Conservation (phyloP, 2,329 filamentous ascomycete species). For the Pyrenochaeta sp. region DNA sequence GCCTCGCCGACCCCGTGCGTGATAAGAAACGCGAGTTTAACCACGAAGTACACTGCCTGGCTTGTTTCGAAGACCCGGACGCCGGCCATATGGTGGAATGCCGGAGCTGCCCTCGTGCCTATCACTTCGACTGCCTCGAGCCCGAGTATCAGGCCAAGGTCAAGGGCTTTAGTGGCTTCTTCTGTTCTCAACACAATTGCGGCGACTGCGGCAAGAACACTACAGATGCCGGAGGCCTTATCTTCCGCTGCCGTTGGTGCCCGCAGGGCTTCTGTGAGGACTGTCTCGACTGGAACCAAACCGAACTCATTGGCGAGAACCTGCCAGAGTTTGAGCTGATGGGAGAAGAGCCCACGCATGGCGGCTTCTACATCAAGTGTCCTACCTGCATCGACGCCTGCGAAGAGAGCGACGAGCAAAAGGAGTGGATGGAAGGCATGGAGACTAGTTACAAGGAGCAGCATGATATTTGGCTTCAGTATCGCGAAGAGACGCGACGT, state of each 20-base stretch:
- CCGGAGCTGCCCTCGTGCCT: slow-evolving; percentile 63
- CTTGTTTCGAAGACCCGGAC: slow-evolving; percentile 55
- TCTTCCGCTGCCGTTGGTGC: slow-evolving; percentile 65
- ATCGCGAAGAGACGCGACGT: slow-evolving; percentile 24
- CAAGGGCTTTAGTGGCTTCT: slow-evolving; percentile 56
- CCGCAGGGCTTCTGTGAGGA: slow-evolving; percentile 66
- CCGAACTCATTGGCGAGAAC: slow-evolving; percentile 60
- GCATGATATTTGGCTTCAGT: slow-evolving; percentile 29
- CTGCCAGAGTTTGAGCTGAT: slow-evolving; percentile 63
- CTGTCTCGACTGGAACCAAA: slow-evolving; percentile 63
- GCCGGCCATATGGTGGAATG: slow-evolving; percentile 60
- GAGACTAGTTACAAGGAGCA: slow-evolving; percentile 35
- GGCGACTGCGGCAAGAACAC: slow-evolving; percentile 62
- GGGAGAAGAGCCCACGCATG: slow-evolving; percentile 51
- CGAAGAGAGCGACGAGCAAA: slow-evolving; percentile 28
- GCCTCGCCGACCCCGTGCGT: slow-evolving; percentile 58
- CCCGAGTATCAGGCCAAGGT: slow-evolving; percentile 52
- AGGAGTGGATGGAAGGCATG: slow-evolving; percentile 32
- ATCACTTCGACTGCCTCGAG: slow-evolving; percentile 62
- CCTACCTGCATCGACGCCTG: slow-evolving; percentile 47
- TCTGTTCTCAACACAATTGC: slow-evolving; percentile 66
- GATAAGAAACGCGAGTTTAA: slow-evolving; percentile 58
- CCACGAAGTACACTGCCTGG: slow-evolving; percentile 62
- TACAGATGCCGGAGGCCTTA: slow-evolving; percentile 57
- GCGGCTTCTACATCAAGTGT: slow-evolving; percentile 64